Percentiles rank a stretch among this genome's conserved stretches.
Conservation (phyloP, 2,329 filamentous ascomycete genomes). For the Alternaria dauci region DNA sequence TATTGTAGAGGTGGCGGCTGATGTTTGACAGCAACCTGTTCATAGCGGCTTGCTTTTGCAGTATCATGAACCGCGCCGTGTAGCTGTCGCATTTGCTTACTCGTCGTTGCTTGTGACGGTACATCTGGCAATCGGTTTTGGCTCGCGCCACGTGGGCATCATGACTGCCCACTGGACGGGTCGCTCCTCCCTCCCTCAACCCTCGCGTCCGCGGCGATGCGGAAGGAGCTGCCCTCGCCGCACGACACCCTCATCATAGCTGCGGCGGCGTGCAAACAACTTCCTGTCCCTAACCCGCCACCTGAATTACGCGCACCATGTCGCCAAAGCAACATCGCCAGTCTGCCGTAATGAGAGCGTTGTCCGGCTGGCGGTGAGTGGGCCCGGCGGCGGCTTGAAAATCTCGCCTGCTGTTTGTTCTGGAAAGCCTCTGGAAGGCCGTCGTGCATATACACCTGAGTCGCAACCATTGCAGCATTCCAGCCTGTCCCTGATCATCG, state of each 20-base stretch:
- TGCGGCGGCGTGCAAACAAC: neutral
- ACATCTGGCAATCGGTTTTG: neutral
- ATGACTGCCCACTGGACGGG: conserved; percentile 8
- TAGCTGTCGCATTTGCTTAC: conserved; percentile 1
- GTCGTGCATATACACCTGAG: conserved; percentile 8
- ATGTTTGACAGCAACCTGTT: conserved; percentile 12
- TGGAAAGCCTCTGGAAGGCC: conserved; percentile 32
- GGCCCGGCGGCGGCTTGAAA: conserved; percentile 29
- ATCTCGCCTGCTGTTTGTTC: conserved; percentile 34
- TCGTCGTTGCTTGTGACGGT: conserved; percentile 8
- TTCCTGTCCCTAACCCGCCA: neutral
- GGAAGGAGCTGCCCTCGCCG: neutral
- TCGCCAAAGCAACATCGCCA: conserved; percentile 9
- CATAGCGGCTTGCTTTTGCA: conserved; percentile 18
- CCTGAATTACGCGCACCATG: neutral
- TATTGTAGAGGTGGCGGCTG: conserved; percentile 4
- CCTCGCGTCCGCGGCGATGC: neutral
- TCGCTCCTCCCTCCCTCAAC: conserved; percentile 13
- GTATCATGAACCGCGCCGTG: neutral
- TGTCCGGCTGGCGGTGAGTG: conserved; percentile 31
- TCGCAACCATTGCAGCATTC: conserved; percentile 12
- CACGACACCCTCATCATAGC: conserved; percentile 6
- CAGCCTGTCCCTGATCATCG: conserved; percentile 16
- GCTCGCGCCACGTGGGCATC: conserved; percentile 10
- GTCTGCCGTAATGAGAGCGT: conserved; percentile 32